Base-by-base conservation (phyloP, 208 protist species). In the Angomonas deanei region DNA sequence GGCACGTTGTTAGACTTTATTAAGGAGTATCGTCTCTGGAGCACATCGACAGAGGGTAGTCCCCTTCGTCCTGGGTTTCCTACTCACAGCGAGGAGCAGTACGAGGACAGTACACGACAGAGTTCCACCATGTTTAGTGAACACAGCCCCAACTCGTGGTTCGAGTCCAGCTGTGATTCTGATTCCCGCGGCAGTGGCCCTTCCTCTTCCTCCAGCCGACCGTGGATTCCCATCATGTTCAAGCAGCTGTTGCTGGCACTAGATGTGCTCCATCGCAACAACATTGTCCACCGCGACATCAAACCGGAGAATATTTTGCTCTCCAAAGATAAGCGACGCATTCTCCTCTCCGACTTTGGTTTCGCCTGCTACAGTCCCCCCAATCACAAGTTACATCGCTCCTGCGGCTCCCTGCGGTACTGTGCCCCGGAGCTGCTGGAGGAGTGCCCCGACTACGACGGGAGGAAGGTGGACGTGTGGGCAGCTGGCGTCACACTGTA, bases 261-360 rank as follows among this genome's bases (percentile, higher is more conserved):
- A 8, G 24, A 69, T 8, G 50, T 52, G 8, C 62, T 96, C 34
- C 87, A 96, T 67, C 65, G 72, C 26, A 42, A 66, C 69, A 79
- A 92, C 54, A 60, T 96, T 17, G 87, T 90, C 6, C 90, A 96
- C 63, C 80, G 86, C 8, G 90, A 96, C 60, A 88, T 96, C 47
- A 96, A 96, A 39, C 84, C 84, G 33, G 90, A 96, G 64, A 94
- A 92, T 64, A 67, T 96, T 24, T 57, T 96, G 17, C 74, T 96
- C 15, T 78, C 85, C 74, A 80, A 78, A 55, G 57, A 56, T 10
- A 3, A 31, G 13, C 82, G 70, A 23, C 70, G 70, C 15, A 53
- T 93, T 11, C 67, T 91, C 57, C 82, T 96, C 49, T 89, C 87
- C 17, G 90, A 94, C 66, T 93, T 96, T 62, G 90, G 87, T n/a